A percentile compares a stretch with the other conserved stretches of the same genome.
Evolutionary conservation across 257 asterid species (phyloP).

Genomic region (Eucommia ulmoides): DNA sequence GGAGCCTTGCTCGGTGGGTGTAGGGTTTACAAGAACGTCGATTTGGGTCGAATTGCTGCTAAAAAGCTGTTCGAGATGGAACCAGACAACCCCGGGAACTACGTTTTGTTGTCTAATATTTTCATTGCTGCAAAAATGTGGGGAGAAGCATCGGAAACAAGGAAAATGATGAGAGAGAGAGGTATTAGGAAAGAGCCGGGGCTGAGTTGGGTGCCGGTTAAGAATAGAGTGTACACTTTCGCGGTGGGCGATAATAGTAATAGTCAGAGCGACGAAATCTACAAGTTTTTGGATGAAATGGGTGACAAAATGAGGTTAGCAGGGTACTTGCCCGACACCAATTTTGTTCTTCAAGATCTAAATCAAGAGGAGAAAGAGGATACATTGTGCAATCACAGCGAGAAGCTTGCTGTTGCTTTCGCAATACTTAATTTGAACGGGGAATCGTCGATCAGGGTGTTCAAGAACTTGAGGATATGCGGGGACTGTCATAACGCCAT

Average conservation of each 20-base stretch:
- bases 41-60: slow-evolving; percentile 46
- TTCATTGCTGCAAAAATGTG: slow-evolving; percentile 49
- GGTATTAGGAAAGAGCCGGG: slow-evolving; percentile 59
- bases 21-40: slow-evolving; percentile 40
- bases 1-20: slow-evolving; percentile 77
- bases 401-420: slow-evolving; percentile 67
- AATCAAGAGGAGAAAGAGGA: slow-evolving; percentile 56
- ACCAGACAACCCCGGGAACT: slow-evolving; percentile 57
- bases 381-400: slow-evolving; percentile 64
- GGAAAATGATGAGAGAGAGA: slow-evolving; percentile 60
- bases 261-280: slow-evolving; percentile 22
- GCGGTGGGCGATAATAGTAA: slow-evolving; percentile 45
- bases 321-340: slow-evolving; percentile 42
- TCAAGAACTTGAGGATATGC: slow-evolving; percentile 40
- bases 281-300: slow-evolving; percentile 35
- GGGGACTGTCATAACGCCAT: slow-evolving; percentile 46
- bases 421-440: slow-evolving; percentile 55
- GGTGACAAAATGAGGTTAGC: slow-evolving; percentile 45
- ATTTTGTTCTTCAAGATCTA: slow-evolving; percentile 57
- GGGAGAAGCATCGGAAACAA: slow-evolving; percentile 48
- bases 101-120: slow-evolving; percentile 46
- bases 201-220: slow-evolving; percentile 63
- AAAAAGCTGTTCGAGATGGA: slow-evolving; percentile 47
- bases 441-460: slow-evolving; percentile 41
- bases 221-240: slow-evolving; percentile 39